Percentiles rank a stretch among this genome's conserved stretches.
Conservation (phyloP, 495 filamentous ascomycete genomes). For the Daldinia loculata region DNA sequence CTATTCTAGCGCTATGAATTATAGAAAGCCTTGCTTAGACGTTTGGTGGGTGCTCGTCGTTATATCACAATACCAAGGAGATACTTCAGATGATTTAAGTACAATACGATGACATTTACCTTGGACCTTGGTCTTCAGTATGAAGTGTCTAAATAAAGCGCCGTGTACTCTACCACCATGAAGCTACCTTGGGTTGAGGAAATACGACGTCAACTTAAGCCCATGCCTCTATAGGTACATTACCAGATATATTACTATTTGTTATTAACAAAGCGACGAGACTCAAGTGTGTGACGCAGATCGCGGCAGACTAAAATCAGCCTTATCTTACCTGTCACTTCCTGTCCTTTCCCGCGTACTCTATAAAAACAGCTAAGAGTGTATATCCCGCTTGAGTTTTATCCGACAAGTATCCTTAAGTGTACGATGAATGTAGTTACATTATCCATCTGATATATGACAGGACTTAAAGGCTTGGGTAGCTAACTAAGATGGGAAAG, state of each 20-base stretch:
- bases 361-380: not conserved
- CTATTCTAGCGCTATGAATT: not conserved
- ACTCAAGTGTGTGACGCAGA: not conserved
- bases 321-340: not conserved
- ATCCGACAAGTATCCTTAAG: not conserved
- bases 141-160: too few species aligned
- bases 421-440: too few species aligned
- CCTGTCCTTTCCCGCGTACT: not conserved
- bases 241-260: not conserved
- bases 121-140: too few species aligned
- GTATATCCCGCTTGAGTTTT: not conserved
- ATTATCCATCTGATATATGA: too few species aligned
- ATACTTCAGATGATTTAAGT: not conserved
- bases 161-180: too few species aligned
- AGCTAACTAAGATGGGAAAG: too few species aligned
- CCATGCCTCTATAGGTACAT: not conserved
- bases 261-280: not conserved
- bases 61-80: not conserved
- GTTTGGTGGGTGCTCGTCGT: not conserved
- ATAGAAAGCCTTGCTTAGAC: not conserved
- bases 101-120: not conserved
- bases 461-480: too few species aligned
- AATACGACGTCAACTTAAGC: not conserved
- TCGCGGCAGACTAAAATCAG: not conserved
- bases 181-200: not conserved